Conservation (phyloP, 106 monocot species). For the Hemerocallis citrina region DNA sequence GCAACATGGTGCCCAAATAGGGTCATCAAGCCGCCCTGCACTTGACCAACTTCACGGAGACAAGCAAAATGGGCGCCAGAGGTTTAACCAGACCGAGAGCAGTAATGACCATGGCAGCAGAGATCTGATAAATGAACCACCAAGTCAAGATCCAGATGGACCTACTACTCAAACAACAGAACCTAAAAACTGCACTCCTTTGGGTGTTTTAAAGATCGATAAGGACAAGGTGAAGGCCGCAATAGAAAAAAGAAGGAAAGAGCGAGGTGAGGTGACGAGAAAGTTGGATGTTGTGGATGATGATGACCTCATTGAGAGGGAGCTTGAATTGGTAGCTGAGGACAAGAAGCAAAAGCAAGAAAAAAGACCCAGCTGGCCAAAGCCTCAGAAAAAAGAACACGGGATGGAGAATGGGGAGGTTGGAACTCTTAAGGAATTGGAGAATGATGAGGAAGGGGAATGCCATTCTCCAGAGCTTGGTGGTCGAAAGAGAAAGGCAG, state of each 20-base stretch:
- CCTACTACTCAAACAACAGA: conserved; percentile 9
- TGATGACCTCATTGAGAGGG: conserved; percentile 86
- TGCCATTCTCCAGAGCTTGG: conserved; percentile 16
- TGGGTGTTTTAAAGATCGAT: conserved; percentile 60
- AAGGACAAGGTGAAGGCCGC: conserved; percentile 82
- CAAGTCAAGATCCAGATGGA: conserved; percentile 14
- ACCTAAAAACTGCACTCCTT: conserved; percentile 22
- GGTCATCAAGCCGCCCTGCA: conserved; percentile 3
- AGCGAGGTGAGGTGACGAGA: conserved; percentile 22
- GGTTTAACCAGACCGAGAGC: conserved; percentile 5
- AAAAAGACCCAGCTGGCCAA: conserved; percentile 34
- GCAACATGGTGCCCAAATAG: conserved; percentile 1
- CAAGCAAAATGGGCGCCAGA: conserved; percentile 7
- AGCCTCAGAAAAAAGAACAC: conserved; percentile 9
- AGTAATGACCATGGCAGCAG: conserved; percentile 7
- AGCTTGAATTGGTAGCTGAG: conserved; percentile 55
- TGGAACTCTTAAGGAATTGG: conserved; percentile 3
- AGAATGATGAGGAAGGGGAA: conserved; percentile 73
- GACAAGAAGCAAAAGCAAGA: conserved; percentile 41
- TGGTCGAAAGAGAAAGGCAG: conserved; percentile 21
- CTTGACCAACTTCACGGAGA: conserved; percentile 9
- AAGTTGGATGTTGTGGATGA: conserved; percentile 58
- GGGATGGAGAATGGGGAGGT: conserved; percentile 8
- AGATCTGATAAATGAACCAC: conserved; percentile 5
- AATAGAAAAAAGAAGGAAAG: conserved; percentile 59